Base-by-base conservation (phyloP, 2,329 filamentous ascomycete species). In the Akanthomyces muscarius region DNA sequence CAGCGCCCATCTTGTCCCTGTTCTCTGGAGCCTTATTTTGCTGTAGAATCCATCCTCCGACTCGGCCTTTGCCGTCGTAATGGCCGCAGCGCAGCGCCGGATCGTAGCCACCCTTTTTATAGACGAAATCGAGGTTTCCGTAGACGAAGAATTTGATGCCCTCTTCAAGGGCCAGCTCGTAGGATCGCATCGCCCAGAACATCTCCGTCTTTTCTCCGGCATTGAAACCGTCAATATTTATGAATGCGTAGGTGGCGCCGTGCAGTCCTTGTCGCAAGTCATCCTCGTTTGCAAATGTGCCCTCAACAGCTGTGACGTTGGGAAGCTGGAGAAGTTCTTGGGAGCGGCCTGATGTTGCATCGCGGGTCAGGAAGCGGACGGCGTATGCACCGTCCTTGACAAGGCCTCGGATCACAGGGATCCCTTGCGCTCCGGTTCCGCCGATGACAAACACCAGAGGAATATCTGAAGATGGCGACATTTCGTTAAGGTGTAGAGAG, bases 181-280 rank as follows among this genome's bases (percentile, higher is more conserved):
- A 76, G 60, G 72, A 65, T 47, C 80, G 71, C 54, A 82, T 74
- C 6, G 74, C 71, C 79, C 77, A 84, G 68, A 75, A 84, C 1
- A 77, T 77, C 68, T 84, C 81, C 0, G 74, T 74, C 67, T 83
- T 83, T 69, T 83, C 81, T 41, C 81, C 82, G 28, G 72, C 72
- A 64, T 81, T 83, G 69, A 83, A 83, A 16, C 81, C 80, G 65
- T 84, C 82, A 48, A 82, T 79, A 67, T 85, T 85, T 54, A 85
- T 72, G 65, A 81, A 84, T 4, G 81, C 81, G n/a, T 77, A 78
- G 66, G 77, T 75, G 53, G 77, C 78, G 5, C 77, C 79, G 11
- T 68, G 67, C 67, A 82, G 80, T 0, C 77, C 79, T 1, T 71
- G 69, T 18, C 78, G 78, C 0, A 84, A 76, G 63, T 74, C 70